phyloP scores from a whole-genome alignment of 768 basidiomycete genomes.

The Phanerodontia chrysosporium region DNA sequence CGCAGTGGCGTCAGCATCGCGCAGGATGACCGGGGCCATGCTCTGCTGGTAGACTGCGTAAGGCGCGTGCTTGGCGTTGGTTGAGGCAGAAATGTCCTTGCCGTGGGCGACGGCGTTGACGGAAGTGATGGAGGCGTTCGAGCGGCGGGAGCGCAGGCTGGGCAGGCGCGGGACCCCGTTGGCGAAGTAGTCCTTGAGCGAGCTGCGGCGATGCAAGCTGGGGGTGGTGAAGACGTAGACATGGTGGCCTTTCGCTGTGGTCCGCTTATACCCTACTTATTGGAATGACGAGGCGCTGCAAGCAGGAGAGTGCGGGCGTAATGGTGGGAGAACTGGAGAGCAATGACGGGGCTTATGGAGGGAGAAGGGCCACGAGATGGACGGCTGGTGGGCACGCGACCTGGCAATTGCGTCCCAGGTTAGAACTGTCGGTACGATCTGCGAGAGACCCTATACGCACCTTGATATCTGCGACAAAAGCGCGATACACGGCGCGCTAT shows the following conservation, averaged over 20 bases:
- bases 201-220: slow-evolving; percentile 24
- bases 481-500: neutral
- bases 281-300: neutral
- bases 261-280: slow-evolving; percentile 7
- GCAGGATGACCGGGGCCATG: slow-evolving; percentile 51
- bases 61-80: slow-evolving; percentile 25
- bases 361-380: neutral
- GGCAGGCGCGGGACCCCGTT: slow-evolving; percentile 19
- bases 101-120: neutral
- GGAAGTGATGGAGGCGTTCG: slow-evolving; percentile 19
- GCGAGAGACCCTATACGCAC: neutral
- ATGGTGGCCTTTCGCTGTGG: slow-evolving; percentile 10
- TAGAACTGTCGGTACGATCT: neutral
- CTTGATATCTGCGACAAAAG: neutral
- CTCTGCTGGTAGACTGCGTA: slow-evolving; percentile 48
- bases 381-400: neutral
- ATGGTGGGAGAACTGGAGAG: neutral
- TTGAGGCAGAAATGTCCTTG: neutral
- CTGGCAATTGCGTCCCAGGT: neutral
- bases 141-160: slow-evolving; percentile 28
- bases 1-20: slow-evolving; percentile 55
- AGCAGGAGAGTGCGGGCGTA: neutral
- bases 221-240: slow-evolving; percentile 21
- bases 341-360: neutral
- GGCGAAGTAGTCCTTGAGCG: slow-evolving; percentile 25